These are phyloP conservation scores for Colletotrichum filicis DNA, from an alignment of 2,329 filamentous ascomycete genomes.

Conservation along the genomic window DNA sequence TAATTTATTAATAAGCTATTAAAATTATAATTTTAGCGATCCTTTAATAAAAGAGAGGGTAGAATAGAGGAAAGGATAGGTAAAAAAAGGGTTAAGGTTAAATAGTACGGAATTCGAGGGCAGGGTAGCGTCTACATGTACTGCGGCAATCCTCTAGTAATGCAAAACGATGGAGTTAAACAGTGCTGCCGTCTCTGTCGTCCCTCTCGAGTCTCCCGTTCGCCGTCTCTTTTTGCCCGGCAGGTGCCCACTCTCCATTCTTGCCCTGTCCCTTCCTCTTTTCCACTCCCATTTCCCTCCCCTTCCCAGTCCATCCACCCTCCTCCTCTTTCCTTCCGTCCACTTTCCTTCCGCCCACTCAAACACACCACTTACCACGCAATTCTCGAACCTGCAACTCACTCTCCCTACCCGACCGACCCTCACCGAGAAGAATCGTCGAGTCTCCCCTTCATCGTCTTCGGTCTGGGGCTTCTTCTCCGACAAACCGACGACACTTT, in stretches of 20 bases:
- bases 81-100: no score
- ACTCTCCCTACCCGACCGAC: constrained; percentile 12
- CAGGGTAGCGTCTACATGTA: no score
- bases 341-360: not conserved
- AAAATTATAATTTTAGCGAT: no score
- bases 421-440: constrained; percentile 28
- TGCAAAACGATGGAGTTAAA: no score
- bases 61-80: no score
- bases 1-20: no score
- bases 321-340: constrained; percentile 2
- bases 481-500: not conserved
- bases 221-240: constrained; percentile 18
- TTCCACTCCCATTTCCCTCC: constrained; percentile 4
- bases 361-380: not conserved
- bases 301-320: not conserved
- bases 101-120: no score
- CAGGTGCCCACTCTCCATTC: not conserved
- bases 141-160: no score
- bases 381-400: not conserved
- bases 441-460: not conserved
- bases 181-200: not conserved
- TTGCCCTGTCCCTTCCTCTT: constrained; percentile 2
- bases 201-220: not conserved
- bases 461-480: not conserved
- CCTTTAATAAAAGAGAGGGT: no score